A percentile compares a stretch with the other conserved stretches of the same genome.
phyloP scores from a whole-genome alignment of 164 flowering plant species.

The Protea cynaroides region DNA sequence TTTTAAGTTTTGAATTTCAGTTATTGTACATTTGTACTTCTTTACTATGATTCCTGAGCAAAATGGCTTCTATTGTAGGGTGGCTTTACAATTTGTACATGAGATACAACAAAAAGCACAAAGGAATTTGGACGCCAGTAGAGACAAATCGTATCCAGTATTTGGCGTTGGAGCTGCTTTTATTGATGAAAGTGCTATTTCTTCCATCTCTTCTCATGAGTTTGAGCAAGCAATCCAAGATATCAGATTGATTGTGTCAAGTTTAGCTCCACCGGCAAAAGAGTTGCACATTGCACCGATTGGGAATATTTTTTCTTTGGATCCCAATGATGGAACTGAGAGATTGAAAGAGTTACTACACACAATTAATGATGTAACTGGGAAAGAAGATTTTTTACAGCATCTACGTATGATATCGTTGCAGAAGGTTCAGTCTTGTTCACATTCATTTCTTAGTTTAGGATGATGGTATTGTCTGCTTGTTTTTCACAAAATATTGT shows the following conservation, averaged over 20 bases:
- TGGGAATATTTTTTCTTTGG: constrained; percentile 42
- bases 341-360: constrained; percentile 40
- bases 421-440: constrained; percentile 60
- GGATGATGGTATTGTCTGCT: not conserved
- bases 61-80: constrained; percentile 35
- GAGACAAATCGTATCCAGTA: constrained; percentile 68
- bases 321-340: constrained; percentile 37
- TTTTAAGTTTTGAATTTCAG: not conserved
- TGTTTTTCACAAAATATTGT: constrained; percentile 1
- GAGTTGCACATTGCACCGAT: constrained; percentile 56
- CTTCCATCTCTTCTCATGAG: constrained; percentile 23
- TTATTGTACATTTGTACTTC: not conserved
- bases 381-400: constrained; percentile 76
- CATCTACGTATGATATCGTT: constrained; percentile 72
- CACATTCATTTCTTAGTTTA: constrained; percentile 5
- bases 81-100: constrained; percentile 85
- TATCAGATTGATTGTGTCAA: constrained; percentile 45
- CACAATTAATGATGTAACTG: constrained; percentile 61
- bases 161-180: constrained; percentile 91
- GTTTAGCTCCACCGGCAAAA: constrained; percentile 61
- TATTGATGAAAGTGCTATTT: constrained; percentile 52
- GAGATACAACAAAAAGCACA: constrained; percentile 83
- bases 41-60: not conserved
- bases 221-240: constrained; percentile 40
- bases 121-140: constrained; percentile 79